Conservation (phyloP, 176 grass and related monocot genomes). For the Otatea glauca region DNA sequence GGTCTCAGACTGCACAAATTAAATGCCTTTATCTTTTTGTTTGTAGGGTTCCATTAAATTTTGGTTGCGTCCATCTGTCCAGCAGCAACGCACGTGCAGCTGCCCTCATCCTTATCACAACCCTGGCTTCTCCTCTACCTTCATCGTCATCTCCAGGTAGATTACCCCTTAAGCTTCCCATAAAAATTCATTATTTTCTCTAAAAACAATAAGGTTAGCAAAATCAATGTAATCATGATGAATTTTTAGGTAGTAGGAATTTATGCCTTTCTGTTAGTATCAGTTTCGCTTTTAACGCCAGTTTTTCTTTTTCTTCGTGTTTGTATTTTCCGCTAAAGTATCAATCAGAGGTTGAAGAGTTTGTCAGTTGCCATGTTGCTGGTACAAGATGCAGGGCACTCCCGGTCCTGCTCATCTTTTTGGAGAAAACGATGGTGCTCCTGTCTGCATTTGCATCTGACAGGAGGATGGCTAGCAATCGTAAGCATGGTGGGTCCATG, state of each 20-base stretch:
- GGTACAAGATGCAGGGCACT: constrained; percentile 21
- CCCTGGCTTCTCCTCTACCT: constrained; percentile 25
- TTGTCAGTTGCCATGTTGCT: constrained; percentile 47
- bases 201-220: neutral
- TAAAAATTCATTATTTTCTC: neutral
- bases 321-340: neutral
- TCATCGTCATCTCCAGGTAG: neutral
- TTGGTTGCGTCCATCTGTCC: constrained; percentile 50
- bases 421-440: constrained; percentile 49
- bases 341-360: neutral
- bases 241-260: neutral
- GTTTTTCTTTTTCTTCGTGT: neutral
- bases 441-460: constrained; percentile 50
- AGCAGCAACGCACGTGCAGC: constrained; percentile 56
- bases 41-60: constrained; percentile 39
- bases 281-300: neutral
- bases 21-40: constrained; percentile 51
- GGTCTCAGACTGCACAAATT: constrained; percentile 1
- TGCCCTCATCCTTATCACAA: constrained; percentile 54
- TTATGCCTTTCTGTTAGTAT: neutral
- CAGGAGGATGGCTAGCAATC: neutral
- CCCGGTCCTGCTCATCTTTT: constrained; percentile 54
- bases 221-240: neutral
- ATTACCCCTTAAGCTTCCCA: constrained; percentile 18
- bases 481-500: neutral